A percentile compares a stretch with the other conserved stretches of the same genome.
Evolutionary conservation across 768 basidiomycete species (phyloP).

Genomic region (Piloderma croceum): DNA sequence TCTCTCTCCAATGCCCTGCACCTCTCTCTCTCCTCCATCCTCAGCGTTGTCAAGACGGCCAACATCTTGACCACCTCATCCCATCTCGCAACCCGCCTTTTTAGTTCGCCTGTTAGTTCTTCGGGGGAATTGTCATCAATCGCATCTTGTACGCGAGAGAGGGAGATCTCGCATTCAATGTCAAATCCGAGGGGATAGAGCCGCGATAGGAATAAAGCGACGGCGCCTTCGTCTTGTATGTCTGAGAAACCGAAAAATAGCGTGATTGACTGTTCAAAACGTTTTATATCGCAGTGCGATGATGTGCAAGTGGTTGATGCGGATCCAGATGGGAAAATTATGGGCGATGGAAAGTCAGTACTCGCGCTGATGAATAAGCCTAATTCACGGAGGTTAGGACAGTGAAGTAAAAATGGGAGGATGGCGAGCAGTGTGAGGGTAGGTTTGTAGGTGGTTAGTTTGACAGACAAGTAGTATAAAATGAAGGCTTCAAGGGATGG

Average conservation of each 20-base stretch:
- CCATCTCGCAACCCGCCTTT: conserved; percentile 34
- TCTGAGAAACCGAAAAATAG: conserved; percentile 49
- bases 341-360: not conserved
- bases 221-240: conserved; percentile 35
- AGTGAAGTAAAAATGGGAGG: too few species aligned
- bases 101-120: conserved; percentile 5
- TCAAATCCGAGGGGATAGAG: conserved; percentile 40
- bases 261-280: conserved; percentile 13
- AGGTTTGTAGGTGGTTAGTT: too few species aligned
- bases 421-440: too few species aligned
- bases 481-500: too few species aligned
- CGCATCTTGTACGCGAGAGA: conserved; percentile 14
- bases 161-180: conserved; percentile 47
- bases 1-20: conserved; percentile 35
- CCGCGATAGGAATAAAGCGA: conserved; percentile 49
- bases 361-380: too few species aligned
- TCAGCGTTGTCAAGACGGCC: conserved; percentile 37
- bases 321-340: too few species aligned
- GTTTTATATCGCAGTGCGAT: conserved; percentile 18
- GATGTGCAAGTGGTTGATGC: too few species aligned
- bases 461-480: too few species aligned
- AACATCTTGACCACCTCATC: conserved; percentile 35
- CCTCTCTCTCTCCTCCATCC: conserved; percentile 40
- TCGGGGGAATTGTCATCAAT: conserved; percentile 18
- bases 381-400: too few species aligned